Evolutionary conservation across 2,329 filamentous ascomycete genomes (phyloP).

Genomic region (Neofusicoccum laricinum): DNA sequence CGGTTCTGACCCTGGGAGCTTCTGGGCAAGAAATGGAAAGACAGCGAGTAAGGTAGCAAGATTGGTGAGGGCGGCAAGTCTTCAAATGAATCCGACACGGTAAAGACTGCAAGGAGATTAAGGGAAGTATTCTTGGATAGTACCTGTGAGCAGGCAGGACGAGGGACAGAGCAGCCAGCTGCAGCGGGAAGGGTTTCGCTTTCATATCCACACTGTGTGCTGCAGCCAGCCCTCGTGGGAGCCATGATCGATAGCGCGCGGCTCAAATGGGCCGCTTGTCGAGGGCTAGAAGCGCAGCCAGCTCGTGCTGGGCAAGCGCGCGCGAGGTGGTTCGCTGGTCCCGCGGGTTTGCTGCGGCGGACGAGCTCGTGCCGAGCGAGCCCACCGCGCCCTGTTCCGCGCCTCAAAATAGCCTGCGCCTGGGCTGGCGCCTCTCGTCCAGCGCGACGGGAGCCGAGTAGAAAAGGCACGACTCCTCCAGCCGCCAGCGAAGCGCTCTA

Average conservation of each 20-base stretch:
- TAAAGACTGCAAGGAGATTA: background rate
- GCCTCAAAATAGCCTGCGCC: background rate
- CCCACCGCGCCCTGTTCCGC: background rate
- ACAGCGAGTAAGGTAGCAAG: background rate
- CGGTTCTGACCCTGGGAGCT: background rate
- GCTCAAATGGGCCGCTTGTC: slow-evolving; percentile 3
- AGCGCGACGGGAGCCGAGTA: background rate
- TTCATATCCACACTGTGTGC: slow-evolving; percentile 3
- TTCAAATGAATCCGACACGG: background rate
- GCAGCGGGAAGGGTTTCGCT: background rate
- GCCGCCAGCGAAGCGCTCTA: slow-evolving; percentile 3
- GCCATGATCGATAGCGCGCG: slow-evolving; percentile 13
- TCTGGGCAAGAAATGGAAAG: background rate
- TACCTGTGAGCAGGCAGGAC: background rate
- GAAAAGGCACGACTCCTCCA: background rate
- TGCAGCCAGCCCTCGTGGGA: slow-evolving; percentile 1
- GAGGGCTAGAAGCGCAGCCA: background rate
- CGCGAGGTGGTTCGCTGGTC: background rate
- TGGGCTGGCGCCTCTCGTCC: background rate
- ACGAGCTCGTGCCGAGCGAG: background rate
- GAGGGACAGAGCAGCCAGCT: background rate
- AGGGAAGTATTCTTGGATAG: background rate
- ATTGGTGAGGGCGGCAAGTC: background rate
- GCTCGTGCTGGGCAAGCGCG: slow-evolving; percentile 1
- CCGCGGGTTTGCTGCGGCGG: background rate